A percentile compares a stretch with the other conserved stretches of the same genome.
Evolutionary conservation across 345 rosid species (phyloP).

Genomic region (Lepidium sativum): DNA sequence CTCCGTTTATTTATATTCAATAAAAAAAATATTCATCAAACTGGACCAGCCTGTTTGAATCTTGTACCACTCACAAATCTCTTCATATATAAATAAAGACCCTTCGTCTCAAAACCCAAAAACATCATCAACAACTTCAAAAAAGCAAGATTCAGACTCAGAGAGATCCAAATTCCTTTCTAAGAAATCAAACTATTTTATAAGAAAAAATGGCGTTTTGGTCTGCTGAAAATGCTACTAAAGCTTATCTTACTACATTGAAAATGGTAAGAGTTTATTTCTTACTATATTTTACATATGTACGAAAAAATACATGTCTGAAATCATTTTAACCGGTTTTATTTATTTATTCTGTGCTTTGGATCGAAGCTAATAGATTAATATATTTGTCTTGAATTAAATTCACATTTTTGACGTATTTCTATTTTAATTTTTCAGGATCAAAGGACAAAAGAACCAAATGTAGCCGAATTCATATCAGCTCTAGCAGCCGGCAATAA

Average conservation of each 20-base stretch:
- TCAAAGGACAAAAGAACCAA: constrained; percentile 57
- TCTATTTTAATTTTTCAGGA: constrained; percentile 32
- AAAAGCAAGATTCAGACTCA: not conserved
- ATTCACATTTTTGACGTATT: too few species aligned
- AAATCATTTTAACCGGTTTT: not conserved
- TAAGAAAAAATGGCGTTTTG: constrained; percentile 50
- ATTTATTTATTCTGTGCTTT: not conserved
- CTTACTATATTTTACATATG: not conserved
- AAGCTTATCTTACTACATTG: constrained; percentile 67
- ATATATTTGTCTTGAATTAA: not conserved
- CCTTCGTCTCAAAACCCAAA: constrained; percentile 10
- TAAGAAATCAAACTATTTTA: not conserved
- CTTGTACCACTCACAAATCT: constrained; percentile 22
- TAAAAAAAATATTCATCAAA: constrained; percentile 15
- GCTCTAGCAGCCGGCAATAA: constrained; percentile 74
- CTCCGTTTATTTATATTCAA: not conserved
- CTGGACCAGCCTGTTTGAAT: constrained; percentile 29
- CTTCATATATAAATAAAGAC: constrained; percentile 16
- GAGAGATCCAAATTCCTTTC: not conserved
- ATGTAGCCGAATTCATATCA: constrained; percentile 62
- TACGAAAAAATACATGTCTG: not conserved
- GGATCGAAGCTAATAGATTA: not conserved
- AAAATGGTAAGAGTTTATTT: constrained; percentile 41
- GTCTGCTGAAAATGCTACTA: constrained; percentile 87
- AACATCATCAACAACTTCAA: constrained; percentile 11